A percentile compares a stretch with the other conserved stretches of the same genome.
These are phyloP conservation scores for Sporothrix schenckii DNA, from an alignment of 2,329 filamentous ascomycete species.

Conservation along the genomic window DNA sequence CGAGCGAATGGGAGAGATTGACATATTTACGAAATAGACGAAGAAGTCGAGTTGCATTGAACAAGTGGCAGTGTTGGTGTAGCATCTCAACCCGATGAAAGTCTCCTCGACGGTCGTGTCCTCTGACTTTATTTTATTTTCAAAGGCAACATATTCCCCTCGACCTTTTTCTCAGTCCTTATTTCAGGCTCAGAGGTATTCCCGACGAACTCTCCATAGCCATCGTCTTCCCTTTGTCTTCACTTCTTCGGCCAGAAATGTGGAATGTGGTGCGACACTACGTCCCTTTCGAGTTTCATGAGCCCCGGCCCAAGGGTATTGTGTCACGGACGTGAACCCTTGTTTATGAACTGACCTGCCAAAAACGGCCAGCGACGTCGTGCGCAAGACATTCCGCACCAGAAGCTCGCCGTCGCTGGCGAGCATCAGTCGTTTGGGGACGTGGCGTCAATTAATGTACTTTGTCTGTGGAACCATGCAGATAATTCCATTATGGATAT, in stretches of 20 bases:
- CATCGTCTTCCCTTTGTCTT: not conserved
- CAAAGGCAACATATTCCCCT: too few relatives aligned
- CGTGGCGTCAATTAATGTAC: too few relatives aligned
- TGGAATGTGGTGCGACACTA: constrained; percentile 13
- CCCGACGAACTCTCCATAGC: not conserved
- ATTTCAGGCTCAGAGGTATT: too few relatives aligned
- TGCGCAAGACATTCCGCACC: not conserved
- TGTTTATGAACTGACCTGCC: not conserved
- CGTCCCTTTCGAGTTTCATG: not conserved
- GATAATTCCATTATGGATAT: too few relatives aligned
- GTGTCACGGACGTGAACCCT: not conserved
- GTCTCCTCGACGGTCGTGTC: not conserved
- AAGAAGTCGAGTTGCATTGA: not conserved
- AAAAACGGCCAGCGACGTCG: not conserved
- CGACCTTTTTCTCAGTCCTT: too few relatives aligned
- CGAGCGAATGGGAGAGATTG: not conserved
- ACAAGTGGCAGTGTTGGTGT: not conserved
- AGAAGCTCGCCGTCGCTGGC: not conserved
- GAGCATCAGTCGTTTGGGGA: too few relatives aligned
- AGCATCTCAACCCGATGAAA: not conserved
- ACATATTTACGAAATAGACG: not conserved
- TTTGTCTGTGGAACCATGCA: too few relatives aligned
- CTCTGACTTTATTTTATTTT: not conserved
- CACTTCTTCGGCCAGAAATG: constrained; percentile 9
- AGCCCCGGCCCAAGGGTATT: not conserved